Evolutionary conservation across 2,329 filamentous ascomycete species (phyloP), one percentile per base, ranked within the genome.

Genomic region (Sporothrix humicola): DNA sequence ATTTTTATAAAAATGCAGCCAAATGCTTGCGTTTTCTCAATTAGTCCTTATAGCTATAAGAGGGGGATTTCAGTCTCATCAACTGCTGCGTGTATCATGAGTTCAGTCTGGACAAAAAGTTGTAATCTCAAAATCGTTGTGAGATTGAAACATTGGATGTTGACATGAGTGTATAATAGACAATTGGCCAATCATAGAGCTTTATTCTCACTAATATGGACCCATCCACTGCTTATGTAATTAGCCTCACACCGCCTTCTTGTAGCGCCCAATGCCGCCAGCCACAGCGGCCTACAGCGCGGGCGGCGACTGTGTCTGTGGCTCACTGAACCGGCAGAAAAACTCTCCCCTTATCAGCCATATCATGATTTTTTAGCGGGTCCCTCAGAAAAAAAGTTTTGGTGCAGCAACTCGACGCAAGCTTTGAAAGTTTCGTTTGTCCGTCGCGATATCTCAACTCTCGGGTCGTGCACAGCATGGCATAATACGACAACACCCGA

Each of bases 371-470:
- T 72, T 70, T 72, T 72, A 63, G 70, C 46, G 70, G 70, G 70
- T 65, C 70, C 42, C 26, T n/a, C 4, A 31, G 58, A 72, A 54
- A 72, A 71, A 72, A 72, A 72, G 70, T 72, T 72, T 72, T 23
- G 69, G 26, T 42, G 48, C 48, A 54, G 15, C 48, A n/a, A 42
- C 23, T 69, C 26, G 26, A 13, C n/a, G 23, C 48, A 56, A 23
- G 31, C 31, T 37, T 37, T 7, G 31, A 37, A 37, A 37, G 31
- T 37, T 37, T 37, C 31, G 31, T 37, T 7, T 37, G 31, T 37
- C 31, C 7, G 31, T 37, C 7, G 31, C 31, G 37, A 48, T 71
- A 61, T 59, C 69, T 37, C 31, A 37, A 5, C 31, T 37, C 31
- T 46, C 66, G 37, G 8, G 17, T 26, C 52, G 23, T 23, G 42